These are phyloP conservation scores for Plasmodium vivax DNA, from an alignment of 169 alveolate genomes.

Conservation along the genomic window DNA sequence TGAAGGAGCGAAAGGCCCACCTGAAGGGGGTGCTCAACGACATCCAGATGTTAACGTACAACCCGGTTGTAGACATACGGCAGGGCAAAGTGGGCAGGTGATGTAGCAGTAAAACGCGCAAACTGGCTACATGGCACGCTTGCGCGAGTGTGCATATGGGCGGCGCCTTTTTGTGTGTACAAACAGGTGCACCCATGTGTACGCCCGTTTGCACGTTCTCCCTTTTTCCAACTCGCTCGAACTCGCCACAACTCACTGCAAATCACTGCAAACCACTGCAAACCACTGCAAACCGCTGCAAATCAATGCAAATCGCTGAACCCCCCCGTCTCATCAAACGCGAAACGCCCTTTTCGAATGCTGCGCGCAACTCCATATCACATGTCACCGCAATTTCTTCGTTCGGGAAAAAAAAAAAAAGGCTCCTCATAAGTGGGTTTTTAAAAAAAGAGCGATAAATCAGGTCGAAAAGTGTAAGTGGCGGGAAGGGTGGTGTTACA, in stretches of 20 bases:
- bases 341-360: not conserved
- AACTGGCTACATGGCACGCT: not conserved
- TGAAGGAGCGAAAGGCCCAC: constrained; percentile 20
- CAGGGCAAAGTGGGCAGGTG: constrained; percentile 62
- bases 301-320: too few relatives aligned
- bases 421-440: not conserved
- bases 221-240: not conserved
- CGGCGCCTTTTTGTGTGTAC: not conserved
- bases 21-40: constrained; percentile 39
- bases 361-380: not conserved
- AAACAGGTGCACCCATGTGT: not conserved
- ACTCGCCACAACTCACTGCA: not conserved
- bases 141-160: not conserved
- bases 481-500: not conserved
- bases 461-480: not conserved
- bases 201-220: not conserved
- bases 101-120: not conserved
- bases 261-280: not conserved
- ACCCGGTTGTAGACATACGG: constrained; percentile 60
- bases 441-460: not conserved
- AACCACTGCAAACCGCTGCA: too few relatives aligned
- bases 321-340: not conserved
- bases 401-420: not conserved
- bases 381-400: constrained; percentile 9
- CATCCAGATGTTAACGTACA: constrained; percentile 54